Conservation (phyloP, 352 stramenopile genomes). For the Globisporangium rhizosaccharum region DNA sequence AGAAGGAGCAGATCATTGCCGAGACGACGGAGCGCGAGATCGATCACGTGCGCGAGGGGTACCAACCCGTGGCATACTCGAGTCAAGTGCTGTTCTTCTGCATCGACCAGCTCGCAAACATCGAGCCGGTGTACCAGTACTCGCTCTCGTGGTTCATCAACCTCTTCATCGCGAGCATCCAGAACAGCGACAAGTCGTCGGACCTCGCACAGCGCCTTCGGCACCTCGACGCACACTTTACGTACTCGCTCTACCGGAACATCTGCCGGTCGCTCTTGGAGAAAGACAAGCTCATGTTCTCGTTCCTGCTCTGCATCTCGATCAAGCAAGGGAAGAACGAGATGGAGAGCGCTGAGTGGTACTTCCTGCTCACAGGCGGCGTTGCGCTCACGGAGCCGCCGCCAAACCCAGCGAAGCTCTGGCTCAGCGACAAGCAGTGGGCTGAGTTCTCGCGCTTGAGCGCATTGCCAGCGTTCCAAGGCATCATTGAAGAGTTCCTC, state of each 20-base stretch:
- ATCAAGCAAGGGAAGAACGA: slow-evolving; percentile 81
- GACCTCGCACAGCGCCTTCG: slow-evolving; percentile 72
- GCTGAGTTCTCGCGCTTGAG: slow-evolving; percentile 89
- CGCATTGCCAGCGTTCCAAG: slow-evolving; percentile 66
- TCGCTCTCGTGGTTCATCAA: slow-evolving; percentile 92
- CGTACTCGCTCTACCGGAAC: slow-evolving; percentile 90
- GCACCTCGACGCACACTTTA: slow-evolving; percentile 89
- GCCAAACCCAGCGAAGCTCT: slow-evolving; percentile 86
- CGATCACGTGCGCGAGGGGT: slow-evolving; percentile 80
- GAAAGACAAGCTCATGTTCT: slow-evolving; percentile 94
- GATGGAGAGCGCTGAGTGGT: slow-evolving; percentile 86
- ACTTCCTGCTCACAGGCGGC: slow-evolving; percentile 92
- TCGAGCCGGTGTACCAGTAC: slow-evolving; percentile 93
- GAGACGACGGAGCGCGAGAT: slow-evolving; percentile 91
- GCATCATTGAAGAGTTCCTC: slow-evolving; percentile 81
- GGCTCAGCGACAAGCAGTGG: slow-evolving; percentile 92
- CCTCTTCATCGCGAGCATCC: slow-evolving; percentile 87
- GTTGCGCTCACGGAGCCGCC: slow-evolving; percentile 86
- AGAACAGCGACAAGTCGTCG: slow-evolving; percentile 69
- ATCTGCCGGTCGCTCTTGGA: slow-evolving; percentile 91
- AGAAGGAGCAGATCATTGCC: slow-evolving; percentile 88
- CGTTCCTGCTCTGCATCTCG: slow-evolving; percentile 84
- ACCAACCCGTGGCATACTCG: slow-evolving; percentile 87
- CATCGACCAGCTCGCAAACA: slow-evolving; percentile 92
- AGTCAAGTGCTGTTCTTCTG: slow-evolving; percentile 94